Evolutionary conservation across 2,329 filamentous ascomycete species (phyloP), one percentile per base, ranked within the genome.

Genomic region (Penicillium sp.): DNA sequence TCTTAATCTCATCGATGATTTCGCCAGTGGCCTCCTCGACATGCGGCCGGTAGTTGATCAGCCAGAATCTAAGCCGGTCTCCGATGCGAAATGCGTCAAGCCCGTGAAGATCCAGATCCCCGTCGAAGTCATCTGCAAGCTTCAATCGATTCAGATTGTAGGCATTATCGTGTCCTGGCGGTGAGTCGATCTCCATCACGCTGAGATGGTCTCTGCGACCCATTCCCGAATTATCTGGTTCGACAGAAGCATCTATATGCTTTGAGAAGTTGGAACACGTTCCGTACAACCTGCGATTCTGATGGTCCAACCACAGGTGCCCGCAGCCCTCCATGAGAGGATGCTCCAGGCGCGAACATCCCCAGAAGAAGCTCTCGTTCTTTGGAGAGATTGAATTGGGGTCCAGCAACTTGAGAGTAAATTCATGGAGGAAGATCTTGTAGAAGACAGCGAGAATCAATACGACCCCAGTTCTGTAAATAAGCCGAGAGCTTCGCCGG

Each of bases 251-350:
- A 19, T 42, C 23, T 8, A 14, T 26, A n/a, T 31, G 46, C 16
- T 31, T 39, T 11, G 29, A 31, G 31, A 26, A n/a, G 14, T 46
- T 50, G n/a, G 52, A 42, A 26, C 52, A 54, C 5, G 40, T 9
- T 7, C 39, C 52, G 14, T 54, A 54, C 9, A 49, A 31, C 31
- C 46, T 54, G 31, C 52, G 46, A 10, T 24, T 45, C 16, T 18
- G 11, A 13, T 48, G 9, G 23, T 50, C 52, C 10, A 54, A 31
- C 52, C 46, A 54, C 16, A 54, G 29, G 29, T 54, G 40, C 34
- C 50, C 52, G 46, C 52, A 54, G 10, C 52, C 52, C 21, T 45
- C 52, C 45, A 54, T 44, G 23, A 54, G 40, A 18, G 45, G 51
- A 33, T 54, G 46, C 14, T 45, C 28, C 13, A 50, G 34, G n/a